Percentiles rank a stretch among this genome's conserved stretches.
Evolutionary conservation across 2,329 filamentous ascomycete species (phyloP).

Genomic region (Penicillium expansum): DNA sequence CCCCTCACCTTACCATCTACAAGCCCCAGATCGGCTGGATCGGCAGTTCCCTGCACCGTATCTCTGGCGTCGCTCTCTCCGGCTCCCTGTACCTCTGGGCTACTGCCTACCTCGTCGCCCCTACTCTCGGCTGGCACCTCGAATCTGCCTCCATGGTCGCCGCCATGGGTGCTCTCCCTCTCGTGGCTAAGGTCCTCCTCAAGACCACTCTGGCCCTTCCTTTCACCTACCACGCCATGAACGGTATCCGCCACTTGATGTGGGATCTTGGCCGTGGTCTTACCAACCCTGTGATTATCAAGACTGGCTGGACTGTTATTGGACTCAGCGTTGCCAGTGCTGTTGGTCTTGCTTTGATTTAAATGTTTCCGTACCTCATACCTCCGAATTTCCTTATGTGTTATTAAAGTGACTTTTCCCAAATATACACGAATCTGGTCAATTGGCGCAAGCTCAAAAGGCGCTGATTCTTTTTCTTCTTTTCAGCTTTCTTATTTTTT

Average conservation of each 20-base stretch:
- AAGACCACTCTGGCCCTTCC: slow-evolving; percentile 62
- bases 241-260: slow-evolving; percentile 68
- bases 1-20: slow-evolving; percentile 86
- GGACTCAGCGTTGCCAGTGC: slow-evolving; percentile 54
- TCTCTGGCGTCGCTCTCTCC: slow-evolving; percentile 73
- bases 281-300: slow-evolving; percentile 62
- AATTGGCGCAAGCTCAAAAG: slow-evolving; percentile 21
- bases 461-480: slow-evolving; percentile 17
- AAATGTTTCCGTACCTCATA: slow-evolving; percentile 30
- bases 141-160: slow-evolving; percentile 63
- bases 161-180: slow-evolving; percentile 61
- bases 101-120: slow-evolving; percentile 75
- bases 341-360: slow-evolving; percentile 48
- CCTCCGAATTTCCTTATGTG: slow-evolving; percentile 30
- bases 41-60: slow-evolving; percentile 71
- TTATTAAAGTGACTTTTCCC: slow-evolving; percentile 32
- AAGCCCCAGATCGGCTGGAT: slow-evolving; percentile 82
- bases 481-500: too few species aligned
- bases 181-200: slow-evolving; percentile 56
- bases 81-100: slow-evolving; percentile 78
- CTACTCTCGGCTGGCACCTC: slow-evolving; percentile 69
- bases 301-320: slow-evolving; percentile 63
- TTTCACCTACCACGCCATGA: slow-evolving; percentile 67
- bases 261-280: slow-evolving; percentile 66
- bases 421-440: slow-evolving; percentile 23